These are phyloP conservation scores for Plasmodium yoelii DNA, from an alignment of 169 alveolate species.

Conservation along the genomic window DNA sequence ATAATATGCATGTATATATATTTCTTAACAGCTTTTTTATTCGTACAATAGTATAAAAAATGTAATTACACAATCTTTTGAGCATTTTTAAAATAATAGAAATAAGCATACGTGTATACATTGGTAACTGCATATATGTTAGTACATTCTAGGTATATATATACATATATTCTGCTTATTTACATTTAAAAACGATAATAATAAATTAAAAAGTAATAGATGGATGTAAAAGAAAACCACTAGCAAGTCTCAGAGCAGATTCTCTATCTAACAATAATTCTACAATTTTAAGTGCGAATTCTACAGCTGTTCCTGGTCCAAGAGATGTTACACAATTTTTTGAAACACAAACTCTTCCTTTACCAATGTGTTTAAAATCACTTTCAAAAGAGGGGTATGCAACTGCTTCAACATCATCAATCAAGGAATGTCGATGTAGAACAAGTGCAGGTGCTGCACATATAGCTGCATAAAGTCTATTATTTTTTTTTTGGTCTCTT, in stretches of 20 bases:
- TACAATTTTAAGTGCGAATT: constrained; percentile 84
- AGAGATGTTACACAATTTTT: constrained; percentile 84
- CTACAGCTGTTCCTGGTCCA: constrained; percentile 87
- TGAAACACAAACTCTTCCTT: constrained; percentile 84
- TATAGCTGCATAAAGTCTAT: constrained; percentile 85
- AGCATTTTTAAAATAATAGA: not conserved
- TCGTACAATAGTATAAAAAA: not conserved
- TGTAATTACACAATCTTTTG: not conserved
- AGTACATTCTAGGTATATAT: not conserved
- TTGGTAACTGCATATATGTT: not conserved
- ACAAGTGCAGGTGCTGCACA: constrained; percentile 88
- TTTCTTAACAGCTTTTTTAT: not conserved
- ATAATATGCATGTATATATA: not conserved
- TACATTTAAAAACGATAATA: not conserved
- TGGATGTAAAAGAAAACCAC: constrained; percentile 60
- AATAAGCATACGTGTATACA: not conserved
- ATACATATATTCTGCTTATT: not conserved
- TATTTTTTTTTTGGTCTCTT: constrained; percentile 78
- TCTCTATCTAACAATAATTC: constrained; percentile 80
- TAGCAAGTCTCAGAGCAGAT: constrained; percentile 50
- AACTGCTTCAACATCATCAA: constrained; percentile 84
- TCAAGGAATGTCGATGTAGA: constrained; percentile 80
- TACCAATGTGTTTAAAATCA: constrained; percentile 81
- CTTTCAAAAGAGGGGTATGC: constrained; percentile 85
- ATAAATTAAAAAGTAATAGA: constrained; percentile 47